A percentile compares a stretch with the other conserved stretches of the same genome.
Conservation (phyloP, 2,329 filamentous ascomycete species). For the Sclerotinia minor region DNA sequence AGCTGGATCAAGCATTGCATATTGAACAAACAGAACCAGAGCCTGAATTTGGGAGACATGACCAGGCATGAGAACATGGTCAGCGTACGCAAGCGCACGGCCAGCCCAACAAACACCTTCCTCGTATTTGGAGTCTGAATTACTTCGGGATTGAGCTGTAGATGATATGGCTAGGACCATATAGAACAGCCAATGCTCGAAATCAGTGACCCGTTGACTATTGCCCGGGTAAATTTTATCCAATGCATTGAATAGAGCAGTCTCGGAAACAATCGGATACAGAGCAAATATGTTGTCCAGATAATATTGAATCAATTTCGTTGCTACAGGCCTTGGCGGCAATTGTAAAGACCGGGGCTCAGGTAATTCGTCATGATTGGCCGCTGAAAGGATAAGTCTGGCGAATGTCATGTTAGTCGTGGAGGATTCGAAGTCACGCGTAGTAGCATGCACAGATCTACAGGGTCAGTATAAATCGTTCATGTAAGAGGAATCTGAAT, state of each 20-base stretch:
- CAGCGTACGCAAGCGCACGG: conserved; percentile 72
- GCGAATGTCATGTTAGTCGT: conserved; percentile 90
- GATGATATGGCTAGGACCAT: conserved; percentile 87
- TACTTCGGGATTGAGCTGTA: conserved; percentile 68
- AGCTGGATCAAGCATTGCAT: conserved; percentile 83
- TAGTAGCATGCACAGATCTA: conserved; percentile 91
- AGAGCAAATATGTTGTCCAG: conserved; percentile 78
- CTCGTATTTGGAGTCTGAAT: conserved; percentile 62
- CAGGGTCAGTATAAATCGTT: conserved; percentile 22
- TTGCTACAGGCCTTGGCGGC: conserved; percentile 69
- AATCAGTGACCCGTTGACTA: conserved; percentile 57
- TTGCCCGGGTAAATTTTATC: conserved; percentile 78
- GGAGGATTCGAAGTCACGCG: conserved; percentile 88
- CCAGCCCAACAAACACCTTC: conserved; percentile 58
- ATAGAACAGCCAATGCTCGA: conserved; percentile 83
- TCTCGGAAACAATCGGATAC: conserved; percentile 81
- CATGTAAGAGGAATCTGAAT: not conserved
- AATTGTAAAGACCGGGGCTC: conserved; percentile 59
- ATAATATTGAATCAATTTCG: conserved; percentile 76
- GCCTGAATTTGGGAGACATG: conserved; percentile 85
- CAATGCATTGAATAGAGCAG: conserved; percentile 72
- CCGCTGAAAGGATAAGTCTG: conserved; percentile 80
- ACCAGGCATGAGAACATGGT: conserved; percentile 81
- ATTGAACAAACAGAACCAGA: conserved; percentile 80
- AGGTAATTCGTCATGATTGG: conserved; percentile 71